These are phyloP conservation scores for Cryptomeria japonica DNA, from an alignment of 75 land plant species.

Conservation along the genomic window DNA sequence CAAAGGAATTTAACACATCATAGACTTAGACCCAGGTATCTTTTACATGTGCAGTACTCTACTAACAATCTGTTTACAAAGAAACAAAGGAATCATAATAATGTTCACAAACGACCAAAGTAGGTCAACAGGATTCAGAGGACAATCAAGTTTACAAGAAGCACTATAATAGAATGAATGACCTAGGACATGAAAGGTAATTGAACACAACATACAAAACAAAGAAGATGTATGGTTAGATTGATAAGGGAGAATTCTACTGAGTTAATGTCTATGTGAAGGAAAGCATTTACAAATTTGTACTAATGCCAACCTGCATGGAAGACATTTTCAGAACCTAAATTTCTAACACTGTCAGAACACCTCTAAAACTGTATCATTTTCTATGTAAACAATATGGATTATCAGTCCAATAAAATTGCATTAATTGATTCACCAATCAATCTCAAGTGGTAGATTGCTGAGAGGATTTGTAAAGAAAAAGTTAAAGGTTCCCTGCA, in stretches of 20 bases:
- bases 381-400: not conserved
- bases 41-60: not conserved
- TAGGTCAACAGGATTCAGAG: not conserved
- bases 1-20: not conserved
- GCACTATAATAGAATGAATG: not conserved
- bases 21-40: not conserved
- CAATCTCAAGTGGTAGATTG: not conserved
- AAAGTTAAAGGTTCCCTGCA: not conserved
- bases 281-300: not conserved
- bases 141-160: not conserved
- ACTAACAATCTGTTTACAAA: not conserved
- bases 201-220: not conserved
- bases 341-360: not conserved
- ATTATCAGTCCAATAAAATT: not conserved
- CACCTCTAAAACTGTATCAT: not conserved
- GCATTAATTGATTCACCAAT: not conserved
- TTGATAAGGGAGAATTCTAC: not conserved
- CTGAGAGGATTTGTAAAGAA: not conserved
- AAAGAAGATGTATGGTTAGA: not conserved
- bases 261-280: not conserved
- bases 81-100: not conserved
- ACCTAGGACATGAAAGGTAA: not conserved
- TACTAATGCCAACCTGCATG: not conserved
- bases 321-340: not conserved
- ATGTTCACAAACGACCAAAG: not conserved